Evolutionary conservation across 306 rosid species (phyloP).

Genomic region (Cucurbita argyrosperma): DNA sequence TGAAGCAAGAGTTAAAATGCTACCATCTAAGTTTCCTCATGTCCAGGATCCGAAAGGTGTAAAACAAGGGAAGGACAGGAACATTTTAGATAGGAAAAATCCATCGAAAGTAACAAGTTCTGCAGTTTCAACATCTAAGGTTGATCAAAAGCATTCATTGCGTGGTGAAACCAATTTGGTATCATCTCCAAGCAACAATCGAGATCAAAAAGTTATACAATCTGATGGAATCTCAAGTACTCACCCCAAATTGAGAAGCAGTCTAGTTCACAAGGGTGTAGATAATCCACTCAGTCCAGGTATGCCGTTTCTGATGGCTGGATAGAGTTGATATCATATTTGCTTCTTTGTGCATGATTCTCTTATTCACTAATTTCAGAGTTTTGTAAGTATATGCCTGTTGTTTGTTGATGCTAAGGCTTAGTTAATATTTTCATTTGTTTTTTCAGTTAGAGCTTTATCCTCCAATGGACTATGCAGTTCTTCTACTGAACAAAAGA

Average conservation of each 20-base stretch:
- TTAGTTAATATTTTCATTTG: constrained; percentile 1
- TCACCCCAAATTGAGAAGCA: constrained; percentile 30
- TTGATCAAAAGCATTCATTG: constrained; percentile 40
- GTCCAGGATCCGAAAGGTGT: constrained; percentile 43
- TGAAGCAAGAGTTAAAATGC: constrained; percentile 67
- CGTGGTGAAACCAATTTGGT: constrained; percentile 40
- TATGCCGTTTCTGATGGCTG: constrained; percentile 11
- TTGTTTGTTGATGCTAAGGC: constrained; percentile 1
- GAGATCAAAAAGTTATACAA: constrained; percentile 37
- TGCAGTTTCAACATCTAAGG: constrained; percentile 35
- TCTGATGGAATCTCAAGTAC: constrained; percentile 40
- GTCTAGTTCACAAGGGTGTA: constrained; percentile 28
- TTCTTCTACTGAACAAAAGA: constrained; percentile 18
- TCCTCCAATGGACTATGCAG: constrained; percentile 13
- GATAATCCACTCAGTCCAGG: constrained; percentile 52
- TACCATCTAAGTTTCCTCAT: constrained; percentile 26
- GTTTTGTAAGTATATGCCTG: neutral
- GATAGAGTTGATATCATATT: constrained; percentile 4
- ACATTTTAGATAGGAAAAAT: constrained; percentile 42
- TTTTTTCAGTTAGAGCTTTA: constrained; percentile 25
- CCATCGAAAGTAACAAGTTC: constrained; percentile 37
- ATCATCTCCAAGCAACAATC: constrained; percentile 26
- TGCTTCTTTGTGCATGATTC: neutral
- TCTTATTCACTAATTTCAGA: neutral
- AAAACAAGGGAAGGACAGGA: constrained; percentile 48